Base-by-base conservation (phyloP, 371 early-diverging fungal genomes). In the Rhizopus stolonifer region DNA sequence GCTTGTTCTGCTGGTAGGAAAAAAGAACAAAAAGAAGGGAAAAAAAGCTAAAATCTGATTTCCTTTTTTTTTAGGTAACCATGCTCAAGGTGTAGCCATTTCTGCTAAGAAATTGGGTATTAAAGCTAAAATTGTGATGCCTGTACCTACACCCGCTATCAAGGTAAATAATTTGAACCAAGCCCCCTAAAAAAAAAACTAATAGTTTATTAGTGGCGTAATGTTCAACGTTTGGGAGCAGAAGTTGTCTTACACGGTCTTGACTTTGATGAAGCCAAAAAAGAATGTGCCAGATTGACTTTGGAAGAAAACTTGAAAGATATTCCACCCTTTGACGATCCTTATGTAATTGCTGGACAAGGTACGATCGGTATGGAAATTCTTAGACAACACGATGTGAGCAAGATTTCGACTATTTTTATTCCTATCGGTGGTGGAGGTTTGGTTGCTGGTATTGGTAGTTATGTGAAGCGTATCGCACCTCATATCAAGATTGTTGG, bases 321-420 rank as follows among this genome's bases (percentile, higher is more conserved):
- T 69, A 96, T 98, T 58, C 96, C 94, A 8, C 79, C 73, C 1
- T 98, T 89, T 68, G 98, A 96, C 64, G 95, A 96, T 63, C 96
- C 98, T 1, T 89, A 91, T 65, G 95, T 98, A 21, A 98, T 98
- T 73, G 98, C 98, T 15, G 97, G 98, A 8, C 98, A 98, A 71
- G 98, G 97, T 22, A 98, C 98, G 5, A 84, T 94, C 45, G 98
- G 86, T 24, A 82, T 96, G 60, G 98, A 98, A 77, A 87, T 98
- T 26, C 60, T 96, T 52, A 79, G 94, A 38, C 96, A 96, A 68
- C 70, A 76, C 49, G 75, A 79, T 47, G 38, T 78, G 32, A 64
- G 71, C 4, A 79, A 88, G 44, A 86, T 95, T 52, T 84, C 90
- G 19, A 89, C 91, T 42, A 89, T 98, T 57, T 98, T 93, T 62